Base-by-base conservation (phyloP, 75 land plant species). In the Selaginella moellendorffii region DNA sequence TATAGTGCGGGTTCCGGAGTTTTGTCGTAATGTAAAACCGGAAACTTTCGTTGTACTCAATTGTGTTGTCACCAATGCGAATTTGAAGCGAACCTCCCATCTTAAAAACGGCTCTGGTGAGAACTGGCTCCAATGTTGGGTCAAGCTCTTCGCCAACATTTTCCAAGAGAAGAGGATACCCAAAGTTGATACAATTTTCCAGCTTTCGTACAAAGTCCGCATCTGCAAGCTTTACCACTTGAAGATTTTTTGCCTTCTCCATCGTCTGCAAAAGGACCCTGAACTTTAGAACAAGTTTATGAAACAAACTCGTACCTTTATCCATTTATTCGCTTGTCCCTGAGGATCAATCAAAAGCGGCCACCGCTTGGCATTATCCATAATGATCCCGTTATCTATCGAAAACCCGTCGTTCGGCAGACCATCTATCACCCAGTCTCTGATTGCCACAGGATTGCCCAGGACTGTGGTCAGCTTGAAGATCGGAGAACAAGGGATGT, bases 291-390 rank as follows among this genome's bases (percentile, higher is more conserved):
- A 10, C 18, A 10, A 46, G 10, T 10, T 10, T 46, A 18, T 10
- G 10, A 18, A 46, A 46, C 14, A 46, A 18, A 29, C 17, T 27
- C 25, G 22, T 62, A 75, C 77, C 62, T 71, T 60, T 22, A 75
- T 75, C 73, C 72, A 75, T 28, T 75, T 75, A 28, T 75, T 75
- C 21, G 77, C 77, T 21, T 75, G 77, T 54, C 77, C 77, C 22
- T 75, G 77, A 23, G 77, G 77, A 62, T 75, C 77, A 24, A 75
- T 75, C 0, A 75, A 68, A 20, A 75, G 62, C 26, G 77, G 77
- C 77, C 77, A 75, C 17, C 77, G 62, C 62, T 70, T 61, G 19
- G 77, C 77, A 0, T 63, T 54, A 24, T 66, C 65, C 63, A 75
- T 75, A 19, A 75, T 70, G 20, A 75, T 75, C 0, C 63, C 77